Conservation (phyloP, 2,329 filamentous ascomycete genomes). For the Boeremia lycopersici region DNA sequence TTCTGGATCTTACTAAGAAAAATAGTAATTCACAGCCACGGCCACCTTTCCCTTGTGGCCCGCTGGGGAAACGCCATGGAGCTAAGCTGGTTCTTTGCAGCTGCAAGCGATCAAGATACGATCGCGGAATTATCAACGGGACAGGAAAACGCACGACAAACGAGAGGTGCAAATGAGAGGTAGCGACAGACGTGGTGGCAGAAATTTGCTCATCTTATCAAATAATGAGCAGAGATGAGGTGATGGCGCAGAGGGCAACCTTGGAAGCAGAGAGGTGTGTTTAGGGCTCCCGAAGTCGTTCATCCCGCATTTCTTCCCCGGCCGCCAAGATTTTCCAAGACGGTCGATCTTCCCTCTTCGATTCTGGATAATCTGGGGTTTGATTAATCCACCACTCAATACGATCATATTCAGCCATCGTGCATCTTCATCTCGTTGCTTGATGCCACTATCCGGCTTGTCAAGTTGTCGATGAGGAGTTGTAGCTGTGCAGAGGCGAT, state of each 20-base stretch:
- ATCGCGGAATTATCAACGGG: background rate
- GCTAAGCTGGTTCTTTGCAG: too few relatives aligned
- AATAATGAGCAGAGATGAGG: background rate
- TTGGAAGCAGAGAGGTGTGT: background rate
- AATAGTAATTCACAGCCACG: too few relatives aligned
- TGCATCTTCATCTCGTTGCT: slow-evolving; percentile 16
- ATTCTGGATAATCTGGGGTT: slow-evolving; percentile 23
- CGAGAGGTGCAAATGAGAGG: background rate
- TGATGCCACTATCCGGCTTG: slow-evolving; percentile 12
- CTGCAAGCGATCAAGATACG: background rate
- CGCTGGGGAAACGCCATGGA: too few relatives aligned
- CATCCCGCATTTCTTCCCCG: slow-evolving; percentile 16
- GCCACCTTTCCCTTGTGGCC: too few relatives aligned
- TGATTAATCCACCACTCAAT: slow-evolving; percentile 32
- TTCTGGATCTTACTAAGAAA: too few relatives aligned
- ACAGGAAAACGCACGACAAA: background rate
- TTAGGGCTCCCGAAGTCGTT: background rate
- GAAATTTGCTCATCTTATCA: slow-evolving; percentile 4
- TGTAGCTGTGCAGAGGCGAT: slow-evolving; percentile 4
- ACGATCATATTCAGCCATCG: slow-evolving; percentile 16
- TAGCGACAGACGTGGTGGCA: background rate
- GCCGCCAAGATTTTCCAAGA: slow-evolving; percentile 16
- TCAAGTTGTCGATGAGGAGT: slow-evolving; percentile 10
- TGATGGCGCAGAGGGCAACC: background rate
- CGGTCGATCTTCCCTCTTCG: slow-evolving; percentile 20